A percentile compares a stretch with the other conserved stretches of the same genome.
phyloP scores from a whole-genome alignment of 208 protist species.

The Blechomonas ayalai region DNA sequence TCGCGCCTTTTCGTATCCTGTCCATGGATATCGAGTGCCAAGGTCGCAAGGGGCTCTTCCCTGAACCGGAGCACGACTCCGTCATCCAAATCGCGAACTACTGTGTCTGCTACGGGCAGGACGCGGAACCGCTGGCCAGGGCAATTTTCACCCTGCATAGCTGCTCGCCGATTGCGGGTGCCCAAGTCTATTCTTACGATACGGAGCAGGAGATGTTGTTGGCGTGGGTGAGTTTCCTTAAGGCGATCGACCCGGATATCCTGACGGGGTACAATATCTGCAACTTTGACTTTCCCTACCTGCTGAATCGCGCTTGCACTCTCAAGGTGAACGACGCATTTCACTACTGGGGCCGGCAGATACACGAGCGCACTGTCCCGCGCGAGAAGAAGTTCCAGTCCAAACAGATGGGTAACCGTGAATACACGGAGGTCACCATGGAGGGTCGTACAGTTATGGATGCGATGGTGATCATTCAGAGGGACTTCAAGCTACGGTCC shows the following conservation, averaged over 20 bases:
- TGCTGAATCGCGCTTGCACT: slow-evolving; percentile 92
- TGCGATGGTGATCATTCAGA: slow-evolving; percentile 95
- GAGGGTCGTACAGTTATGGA: slow-evolving; percentile 97
- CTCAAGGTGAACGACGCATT: slow-evolving; percentile 88
- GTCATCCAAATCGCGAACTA: slow-evolving; percentile 99
- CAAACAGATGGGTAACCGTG: slow-evolving; percentile 97
- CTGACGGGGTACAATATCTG: slow-evolving; percentile 99
- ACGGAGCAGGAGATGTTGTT: slow-evolving; percentile 93
- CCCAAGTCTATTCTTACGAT: slow-evolving; percentile 91
- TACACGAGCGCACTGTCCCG: slow-evolving; percentile 84
- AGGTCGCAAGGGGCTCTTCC: slow-evolving; percentile 97
- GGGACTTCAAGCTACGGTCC: slow-evolving; percentile 98
- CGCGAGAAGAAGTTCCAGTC: slow-evolving; percentile 95
- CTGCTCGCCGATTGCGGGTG: slow-evolving; percentile 94
- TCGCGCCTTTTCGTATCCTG: slow-evolving; percentile 98
- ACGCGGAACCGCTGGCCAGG: slow-evolving; percentile 52
- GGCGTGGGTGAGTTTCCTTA: slow-evolving; percentile 84
- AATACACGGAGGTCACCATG: slow-evolving; percentile 96
- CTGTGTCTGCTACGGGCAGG: slow-evolving; percentile 86
- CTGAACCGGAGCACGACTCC: slow-evolving; percentile 97
- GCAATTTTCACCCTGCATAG: slow-evolving; percentile 93
- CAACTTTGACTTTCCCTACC: slow-evolving; percentile 99
- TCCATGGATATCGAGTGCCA: slow-evolving; percentile 99
- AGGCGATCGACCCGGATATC: slow-evolving; percentile 90
- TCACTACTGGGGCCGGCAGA: slow-evolving; percentile 87